Conservation (phyloP, 805 yeast genomes). For the Candida pseudofarinosa region DNA sequence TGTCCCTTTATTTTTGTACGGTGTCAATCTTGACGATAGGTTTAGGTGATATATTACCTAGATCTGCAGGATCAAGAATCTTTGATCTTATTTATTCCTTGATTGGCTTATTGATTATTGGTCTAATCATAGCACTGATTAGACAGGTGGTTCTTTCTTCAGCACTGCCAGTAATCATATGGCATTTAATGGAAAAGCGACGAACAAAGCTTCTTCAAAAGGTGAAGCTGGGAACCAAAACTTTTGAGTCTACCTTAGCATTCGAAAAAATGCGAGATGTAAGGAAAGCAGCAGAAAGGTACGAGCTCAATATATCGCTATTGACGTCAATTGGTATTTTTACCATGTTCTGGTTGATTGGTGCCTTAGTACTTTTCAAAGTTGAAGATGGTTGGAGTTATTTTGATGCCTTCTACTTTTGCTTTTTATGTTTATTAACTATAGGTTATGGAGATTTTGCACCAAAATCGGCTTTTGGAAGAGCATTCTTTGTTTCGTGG, state of each 20-base stretch:
- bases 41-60: conserved; percentile 68
- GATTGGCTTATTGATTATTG: conserved; percentile 68
- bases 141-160: conserved; percentile 60
- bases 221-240: conserved; percentile 6
- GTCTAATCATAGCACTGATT: conserved; percentile 68
- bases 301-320: conserved; percentile 39
- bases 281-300: conserved; percentile 34
- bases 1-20: conserved; percentile 67
- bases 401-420: conserved; percentile 69
- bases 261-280: conserved; percentile 56
- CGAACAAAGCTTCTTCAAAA: conserved; percentile 32
- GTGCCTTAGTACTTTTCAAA: conserved; percentile 59
- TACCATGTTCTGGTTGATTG: conserved; percentile 63
- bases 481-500: conserved; percentile 76
- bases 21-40: conserved; percentile 80
- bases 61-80: conserved; percentile 49
- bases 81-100: conserved; percentile 61
- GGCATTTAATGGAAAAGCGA: conserved; percentile 57
- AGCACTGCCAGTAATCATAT: conserved; percentile 57
- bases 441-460: conserved; percentile 82
- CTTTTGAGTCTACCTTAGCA: conserved; percentile 18
- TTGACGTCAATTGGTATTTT: conserved; percentile 41
- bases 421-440: conserved; percentile 70
- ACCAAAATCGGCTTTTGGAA: conserved; percentile 61
- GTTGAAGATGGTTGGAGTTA: conserved; percentile 66